Base-by-base conservation (phyloP, 495 filamentous ascomycete species). In the Clohesyomyces aquaticus region DNA sequence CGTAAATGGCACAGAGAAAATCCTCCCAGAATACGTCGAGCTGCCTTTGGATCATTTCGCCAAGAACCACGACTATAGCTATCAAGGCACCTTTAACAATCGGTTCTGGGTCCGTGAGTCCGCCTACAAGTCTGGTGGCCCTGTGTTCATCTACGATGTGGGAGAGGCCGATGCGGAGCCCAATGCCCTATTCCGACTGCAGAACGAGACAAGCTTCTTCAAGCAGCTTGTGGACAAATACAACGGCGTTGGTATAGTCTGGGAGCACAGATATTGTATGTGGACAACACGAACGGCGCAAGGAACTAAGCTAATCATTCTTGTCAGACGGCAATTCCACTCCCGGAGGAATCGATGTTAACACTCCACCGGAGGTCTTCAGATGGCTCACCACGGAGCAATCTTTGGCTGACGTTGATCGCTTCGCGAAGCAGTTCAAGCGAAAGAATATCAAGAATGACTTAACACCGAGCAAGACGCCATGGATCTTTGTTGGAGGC, bases 401-500 rank as follows among this genome's bases (percentile, higher is more conserved):
- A 63, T 80, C 83, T 6, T 68, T 86, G 14, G 79, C 78, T 27
- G 83, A 85, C 53, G 71, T 84, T 12, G 79, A 78, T 0, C 74
- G 70, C 47, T 84, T 85, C 71, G 82, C 82, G 0, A 66, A 75
- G 49, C 77, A 77, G 25, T 85, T 84, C 71, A 74, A 63, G 28
- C 74, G 76, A 10, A 35, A 58, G 18, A 72, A 67, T 3, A 71
- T 77, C 6, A 56, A 76, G 18, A 35, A 73, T 12, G 74, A 80
- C 26, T 58, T 85, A 28, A 76, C 77, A 0, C 82, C 82, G 0
- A 61, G 71, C 27, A 68, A 59, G 0, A 81, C 82, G 0, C 84
- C 84, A 4, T 87, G 84, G 83, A 70, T 87, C 28, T 82, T 85
- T 73, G 54, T 85, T 0, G 84, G 84, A 45, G 83, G 82, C 10